phyloP scores from a whole-genome alignment of 768 basidiomycete genomes.

The Pleurotus platypus region DNA sequence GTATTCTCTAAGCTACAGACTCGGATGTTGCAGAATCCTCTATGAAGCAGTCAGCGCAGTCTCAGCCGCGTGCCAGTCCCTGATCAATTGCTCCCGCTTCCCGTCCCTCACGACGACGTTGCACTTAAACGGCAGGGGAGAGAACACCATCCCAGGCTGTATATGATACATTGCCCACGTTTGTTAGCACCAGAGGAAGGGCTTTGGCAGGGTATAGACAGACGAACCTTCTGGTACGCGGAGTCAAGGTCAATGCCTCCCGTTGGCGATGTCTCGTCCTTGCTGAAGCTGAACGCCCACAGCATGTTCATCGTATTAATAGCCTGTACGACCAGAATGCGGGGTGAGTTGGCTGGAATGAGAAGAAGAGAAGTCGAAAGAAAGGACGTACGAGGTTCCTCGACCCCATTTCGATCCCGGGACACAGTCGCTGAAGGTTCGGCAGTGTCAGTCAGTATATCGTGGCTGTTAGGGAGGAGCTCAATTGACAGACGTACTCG shows the following conservation, averaged over 20 bases:
- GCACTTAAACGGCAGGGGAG: too few relatives aligned
- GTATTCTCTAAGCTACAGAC: too few relatives aligned
- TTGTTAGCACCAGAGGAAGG: too few relatives aligned
- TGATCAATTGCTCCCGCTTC: too few relatives aligned
- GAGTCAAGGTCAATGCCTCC: neutral
- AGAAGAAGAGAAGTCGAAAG: neutral
- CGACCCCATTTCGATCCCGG: slow-evolving; percentile 13
- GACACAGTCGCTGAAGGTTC: slow-evolving; percentile 14
- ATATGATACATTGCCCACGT: too few relatives aligned
- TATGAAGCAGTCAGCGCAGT: too few relatives aligned
- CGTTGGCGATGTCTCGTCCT: neutral
- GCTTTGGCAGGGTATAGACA: neutral
- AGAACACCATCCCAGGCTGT: too few relatives aligned
- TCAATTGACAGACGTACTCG: slow-evolving; percentile 8
- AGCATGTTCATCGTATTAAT: slow-evolving; percentile 23
- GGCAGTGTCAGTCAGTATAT: neutral
- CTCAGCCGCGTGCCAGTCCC: too few relatives aligned
- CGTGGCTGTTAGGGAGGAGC: too few relatives aligned
- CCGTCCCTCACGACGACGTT: too few relatives aligned
- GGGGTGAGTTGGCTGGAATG: neutral
- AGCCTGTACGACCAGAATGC: slow-evolving; percentile 8
- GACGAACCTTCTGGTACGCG: neutral
- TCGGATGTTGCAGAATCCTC: too few relatives aligned
- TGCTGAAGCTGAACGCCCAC: slow-evolving; percentile 25
- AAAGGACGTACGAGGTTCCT: slow-evolving; percentile 12